Evolutionary conservation across 306 rosid species (phyloP).

Genomic region (Mucuna pruriens): DNA sequence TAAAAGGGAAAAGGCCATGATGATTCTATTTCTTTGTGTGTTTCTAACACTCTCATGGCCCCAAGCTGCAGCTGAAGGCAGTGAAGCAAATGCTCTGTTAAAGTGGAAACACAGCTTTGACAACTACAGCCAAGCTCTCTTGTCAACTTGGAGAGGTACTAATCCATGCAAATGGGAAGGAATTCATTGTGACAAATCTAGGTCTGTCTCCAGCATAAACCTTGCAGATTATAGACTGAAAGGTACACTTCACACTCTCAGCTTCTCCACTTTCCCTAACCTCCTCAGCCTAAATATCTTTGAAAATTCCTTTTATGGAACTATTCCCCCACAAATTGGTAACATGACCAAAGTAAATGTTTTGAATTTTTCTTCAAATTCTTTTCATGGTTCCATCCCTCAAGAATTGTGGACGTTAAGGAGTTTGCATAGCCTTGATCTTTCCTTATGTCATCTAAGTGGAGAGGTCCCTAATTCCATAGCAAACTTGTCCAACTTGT

Average conservation of each 20-base stretch:
- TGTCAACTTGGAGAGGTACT: slow-evolving; percentile 36
- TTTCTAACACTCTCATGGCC: background rate
- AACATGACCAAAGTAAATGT: slow-evolving; percentile 26
- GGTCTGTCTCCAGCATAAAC: background rate
- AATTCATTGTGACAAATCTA: slow-evolving; percentile 32
- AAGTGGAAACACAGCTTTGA: slow-evolving; percentile 44
- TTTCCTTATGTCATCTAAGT: slow-evolving; percentile 12
- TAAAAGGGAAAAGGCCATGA: background rate
- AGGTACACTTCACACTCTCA: slow-evolving; percentile 46
- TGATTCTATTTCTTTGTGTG: slow-evolving; percentile 8
- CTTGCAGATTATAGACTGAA: slow-evolving; percentile 15
- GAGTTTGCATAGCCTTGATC: slow-evolving; percentile 22
- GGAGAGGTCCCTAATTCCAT: slow-evolving; percentile 34
- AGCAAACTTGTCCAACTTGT: slow-evolving; percentile 39
- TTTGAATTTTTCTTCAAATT: slow-evolving; percentile 36
- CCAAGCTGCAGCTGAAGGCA: slow-evolving; percentile 7
- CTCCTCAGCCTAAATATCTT: slow-evolving; percentile 27
- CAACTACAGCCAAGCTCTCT: slow-evolving; percentile 17
- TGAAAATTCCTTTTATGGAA: slow-evolving; percentile 16
- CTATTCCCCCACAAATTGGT: slow-evolving; percentile 43
- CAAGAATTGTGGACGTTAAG: slow-evolving; percentile 33
- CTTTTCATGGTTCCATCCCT: slow-evolving; percentile 40
- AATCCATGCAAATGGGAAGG: slow-evolving; percentile 39
- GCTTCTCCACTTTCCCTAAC: slow-evolving; percentile 38
- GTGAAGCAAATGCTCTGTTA: slow-evolving; percentile 36